Conservation (phyloP, 2,329 filamentous ascomycete genomes). For the Sporothrix phasma region DNA sequence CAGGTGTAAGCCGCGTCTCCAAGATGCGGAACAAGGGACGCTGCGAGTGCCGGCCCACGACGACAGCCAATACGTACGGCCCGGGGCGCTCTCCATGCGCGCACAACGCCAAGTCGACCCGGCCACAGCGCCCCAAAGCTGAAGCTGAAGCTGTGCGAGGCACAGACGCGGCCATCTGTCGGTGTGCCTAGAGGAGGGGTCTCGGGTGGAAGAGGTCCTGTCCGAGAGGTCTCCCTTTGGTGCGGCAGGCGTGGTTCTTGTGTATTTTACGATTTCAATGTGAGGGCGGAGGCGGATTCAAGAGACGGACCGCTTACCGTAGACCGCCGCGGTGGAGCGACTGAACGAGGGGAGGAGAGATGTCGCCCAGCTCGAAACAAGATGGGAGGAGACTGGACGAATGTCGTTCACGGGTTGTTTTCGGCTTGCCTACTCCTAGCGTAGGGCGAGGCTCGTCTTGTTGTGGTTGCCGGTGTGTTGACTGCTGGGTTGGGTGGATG, state of each 20-base stretch:
- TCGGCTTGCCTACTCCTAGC: background rate
- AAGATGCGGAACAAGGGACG: background rate
- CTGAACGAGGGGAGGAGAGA: background rate
- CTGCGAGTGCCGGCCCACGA: background rate
- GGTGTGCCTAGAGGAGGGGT: background rate
- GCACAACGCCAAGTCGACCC: background rate
- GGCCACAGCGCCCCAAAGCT: background rate
- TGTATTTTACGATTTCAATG: background rate
- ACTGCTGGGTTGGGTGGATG: background rate
- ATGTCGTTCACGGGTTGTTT: background rate
- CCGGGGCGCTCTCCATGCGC: background rate
- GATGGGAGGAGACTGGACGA: background rate
- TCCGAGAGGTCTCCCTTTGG: background rate
- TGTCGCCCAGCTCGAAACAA: background rate
- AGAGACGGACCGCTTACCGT: too few relatives aligned
- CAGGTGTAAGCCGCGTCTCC: constrained; percentile 49
- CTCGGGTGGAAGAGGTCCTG: too few relatives aligned
- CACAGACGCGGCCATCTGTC: background rate
- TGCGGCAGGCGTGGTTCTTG: background rate
- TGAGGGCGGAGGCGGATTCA: background rate
- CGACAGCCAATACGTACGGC: background rate
- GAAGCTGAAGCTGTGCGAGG: background rate
- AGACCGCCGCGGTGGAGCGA: background rate
- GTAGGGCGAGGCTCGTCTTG: background rate
- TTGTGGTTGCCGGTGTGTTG: background rate